Evolutionary conservation across 495 filamentous ascomycete genomes (phyloP).

Genomic region (Xylaria venustula): DNA sequence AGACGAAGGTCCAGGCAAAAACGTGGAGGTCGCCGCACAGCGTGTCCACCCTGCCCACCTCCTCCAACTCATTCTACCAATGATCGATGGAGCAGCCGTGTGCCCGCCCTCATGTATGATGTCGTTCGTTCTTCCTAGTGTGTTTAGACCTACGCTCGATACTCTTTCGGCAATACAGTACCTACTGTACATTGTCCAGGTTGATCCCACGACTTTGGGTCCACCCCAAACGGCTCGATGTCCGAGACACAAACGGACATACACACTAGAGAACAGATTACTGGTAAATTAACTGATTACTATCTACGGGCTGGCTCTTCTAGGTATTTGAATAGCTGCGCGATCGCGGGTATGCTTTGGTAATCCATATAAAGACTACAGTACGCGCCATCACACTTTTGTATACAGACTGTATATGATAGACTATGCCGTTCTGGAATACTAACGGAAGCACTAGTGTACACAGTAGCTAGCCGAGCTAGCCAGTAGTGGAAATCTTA

Average conservation of each 20-base stretch:
- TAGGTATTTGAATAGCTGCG: too few species aligned
- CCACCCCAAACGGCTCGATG: background rate
- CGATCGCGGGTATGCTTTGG: too few species aligned
- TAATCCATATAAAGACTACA: too few species aligned
- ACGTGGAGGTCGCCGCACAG: slow-evolving; percentile 32
- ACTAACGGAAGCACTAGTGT: background rate
- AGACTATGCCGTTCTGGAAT: slow-evolving; percentile 3
- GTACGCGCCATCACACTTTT: too few species aligned
- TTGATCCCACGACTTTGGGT: slow-evolving; percentile 1
- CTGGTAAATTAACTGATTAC: too few species aligned
- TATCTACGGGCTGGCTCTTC: too few species aligned
- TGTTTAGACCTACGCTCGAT: background rate
- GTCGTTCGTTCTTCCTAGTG: background rate
- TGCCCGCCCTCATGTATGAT: slow-evolving; percentile 3
- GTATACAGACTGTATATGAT: too few species aligned
- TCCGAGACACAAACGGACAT: background rate
- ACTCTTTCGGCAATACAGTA: too few species aligned
- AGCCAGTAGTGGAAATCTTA: background rate
- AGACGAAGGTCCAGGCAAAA: slow-evolving; percentile 27
- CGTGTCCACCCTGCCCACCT: slow-evolving; percentile 9
- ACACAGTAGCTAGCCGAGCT: background rate
- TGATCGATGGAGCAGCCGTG: background rate
- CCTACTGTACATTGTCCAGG: too few species aligned
- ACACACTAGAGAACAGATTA: too few species aligned
- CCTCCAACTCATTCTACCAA: slow-evolving; percentile 5